Evolutionary conservation across 306 rosid species (phyloP).

Genomic region (Alnus glutinosa): DNA sequence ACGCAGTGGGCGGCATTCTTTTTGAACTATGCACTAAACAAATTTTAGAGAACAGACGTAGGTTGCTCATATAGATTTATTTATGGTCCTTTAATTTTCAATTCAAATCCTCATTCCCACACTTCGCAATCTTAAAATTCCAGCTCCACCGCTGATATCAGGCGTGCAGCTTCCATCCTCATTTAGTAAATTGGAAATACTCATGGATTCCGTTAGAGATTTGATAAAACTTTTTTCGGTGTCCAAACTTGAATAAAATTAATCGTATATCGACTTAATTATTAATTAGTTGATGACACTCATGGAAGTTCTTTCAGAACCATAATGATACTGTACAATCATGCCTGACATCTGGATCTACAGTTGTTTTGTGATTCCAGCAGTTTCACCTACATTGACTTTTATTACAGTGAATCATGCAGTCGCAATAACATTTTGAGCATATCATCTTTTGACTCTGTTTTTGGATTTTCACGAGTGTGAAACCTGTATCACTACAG

Average conservation of each 20-base stretch:
- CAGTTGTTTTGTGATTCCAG: constrained; percentile 17
- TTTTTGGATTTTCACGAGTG: background rate
- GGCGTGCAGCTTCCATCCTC: background rate
- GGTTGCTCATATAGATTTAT: background rate
- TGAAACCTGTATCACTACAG: constrained; percentile 5
- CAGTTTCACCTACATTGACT: background rate
- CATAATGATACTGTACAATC: background rate
- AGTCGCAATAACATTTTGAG: background rate
- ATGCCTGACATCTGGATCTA: background rate
- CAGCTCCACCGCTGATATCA: background rate
- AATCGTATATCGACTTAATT: background rate
- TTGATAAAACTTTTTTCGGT: no score
- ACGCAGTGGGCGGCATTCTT: no score
- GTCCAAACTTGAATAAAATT: background rate
- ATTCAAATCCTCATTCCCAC: background rate
- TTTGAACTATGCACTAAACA: no score
- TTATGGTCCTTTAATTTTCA: background rate
- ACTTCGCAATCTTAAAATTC: background rate
- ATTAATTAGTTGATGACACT: background rate
- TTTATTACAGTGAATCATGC: constrained; percentile 9
- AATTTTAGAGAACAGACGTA: no score
- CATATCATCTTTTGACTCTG: background rate
- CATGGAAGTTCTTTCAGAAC: background rate
- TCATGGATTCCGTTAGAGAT: no score
- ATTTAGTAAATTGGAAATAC: background rate